Evolutionary conservation across 2,329 filamentous ascomycete genomes (phyloP).

Genomic region (Ophiostoma angusticollis): DNA sequence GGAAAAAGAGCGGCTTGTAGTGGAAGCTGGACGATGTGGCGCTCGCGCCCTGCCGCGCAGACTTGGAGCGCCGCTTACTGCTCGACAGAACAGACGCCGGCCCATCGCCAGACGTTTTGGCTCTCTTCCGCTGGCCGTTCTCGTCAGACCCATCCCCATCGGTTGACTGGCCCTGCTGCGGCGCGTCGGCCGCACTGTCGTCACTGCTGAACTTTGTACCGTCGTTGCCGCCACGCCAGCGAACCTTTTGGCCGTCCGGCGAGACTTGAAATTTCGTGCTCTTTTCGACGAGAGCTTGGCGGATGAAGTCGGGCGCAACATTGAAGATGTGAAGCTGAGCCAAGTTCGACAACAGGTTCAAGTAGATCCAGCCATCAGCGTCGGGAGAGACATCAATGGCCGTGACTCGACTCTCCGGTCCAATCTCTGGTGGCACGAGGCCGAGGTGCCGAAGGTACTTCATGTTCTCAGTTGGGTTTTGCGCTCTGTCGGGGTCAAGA

Average conservation of each 20-base stretch:
- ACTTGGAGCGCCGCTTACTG: slow-evolving; percentile 27
- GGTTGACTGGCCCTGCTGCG: slow-evolving; percentile 33
- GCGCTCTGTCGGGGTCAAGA: slow-evolving; percentile 63
- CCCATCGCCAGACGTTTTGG: slow-evolving; percentile 28
- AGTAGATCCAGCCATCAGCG: slow-evolving; percentile 65
- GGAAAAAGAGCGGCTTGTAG: slow-evolving; percentile 51
- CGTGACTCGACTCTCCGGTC: slow-evolving; percentile 27
- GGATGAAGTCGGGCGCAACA: slow-evolving; percentile 66
- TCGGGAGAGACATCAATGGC: slow-evolving; percentile 42
- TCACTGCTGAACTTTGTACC: slow-evolving; percentile 56
- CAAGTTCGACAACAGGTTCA: slow-evolving; percentile 69
- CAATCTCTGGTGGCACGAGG: slow-evolving; percentile 45
- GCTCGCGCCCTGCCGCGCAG: slow-evolving; percentile 25
- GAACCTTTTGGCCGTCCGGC: slow-evolving; percentile 61
- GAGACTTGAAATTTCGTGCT: slow-evolving; percentile 70
- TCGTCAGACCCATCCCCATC: slow-evolving; percentile 34
- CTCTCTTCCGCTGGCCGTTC: slow-evolving; percentile 30
- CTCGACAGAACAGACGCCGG: slow-evolving; percentile 22
- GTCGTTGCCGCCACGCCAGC: slow-evolving; percentile 60
- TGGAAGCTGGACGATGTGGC: slow-evolving; percentile 41
- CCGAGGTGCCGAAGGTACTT: slow-evolving; percentile 67
- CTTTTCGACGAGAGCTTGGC: slow-evolving; percentile 54
- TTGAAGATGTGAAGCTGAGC: slow-evolving; percentile 78
- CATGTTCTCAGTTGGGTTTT: slow-evolving; percentile 65
- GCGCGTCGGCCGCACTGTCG: slow-evolving; percentile 35